Conservation (phyloP, 176 grass and related monocot species). For the Raddia guianensis region DNA sequence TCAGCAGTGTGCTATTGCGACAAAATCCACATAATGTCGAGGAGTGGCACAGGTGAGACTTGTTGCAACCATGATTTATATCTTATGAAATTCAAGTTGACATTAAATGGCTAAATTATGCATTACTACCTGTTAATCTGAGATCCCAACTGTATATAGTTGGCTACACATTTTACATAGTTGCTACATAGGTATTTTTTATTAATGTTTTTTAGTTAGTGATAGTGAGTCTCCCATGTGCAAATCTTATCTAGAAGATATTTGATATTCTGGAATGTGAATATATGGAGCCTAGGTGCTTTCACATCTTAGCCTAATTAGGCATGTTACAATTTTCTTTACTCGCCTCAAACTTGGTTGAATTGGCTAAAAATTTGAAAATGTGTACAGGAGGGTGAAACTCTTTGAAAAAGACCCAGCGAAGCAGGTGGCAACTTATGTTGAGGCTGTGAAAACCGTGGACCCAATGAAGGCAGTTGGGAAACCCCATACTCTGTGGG, state of each 20-base stretch:
- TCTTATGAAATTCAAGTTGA: neutral
- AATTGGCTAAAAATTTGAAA: slow-evolving; percentile 36
- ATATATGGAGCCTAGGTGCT: neutral
- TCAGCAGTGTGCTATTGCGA: slow-evolving; percentile 78
- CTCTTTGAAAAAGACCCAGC: slow-evolving; percentile 76
- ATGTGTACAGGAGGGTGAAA: slow-evolving; percentile 74
- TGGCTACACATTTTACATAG: neutral
- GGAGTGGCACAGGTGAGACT: slow-evolving; percentile 78
- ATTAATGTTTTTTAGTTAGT: neutral
- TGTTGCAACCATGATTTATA: neutral
- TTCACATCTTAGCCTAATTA: neutral
- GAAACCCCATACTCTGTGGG: slow-evolving; percentile 84
- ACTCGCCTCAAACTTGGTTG: neutral
- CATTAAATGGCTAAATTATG: neutral
- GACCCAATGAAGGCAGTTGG: slow-evolving; percentile 90
- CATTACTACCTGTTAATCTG: neutral
- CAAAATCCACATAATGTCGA: slow-evolving; percentile 93
- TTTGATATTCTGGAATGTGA: neutral
- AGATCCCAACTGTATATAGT: neutral
- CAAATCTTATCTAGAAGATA: slow-evolving; percentile 14
- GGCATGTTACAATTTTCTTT: slow-evolving; percentile 6
- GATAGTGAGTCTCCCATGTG: neutral
- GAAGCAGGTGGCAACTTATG: slow-evolving; percentile 73
- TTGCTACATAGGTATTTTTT: neutral
- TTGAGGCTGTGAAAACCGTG: slow-evolving; percentile 84